Evolutionary conservation across 225 moss, liverwort and hornwort species (phyloP), one percentile per base, ranked within the genome.

Genomic region (Straminergon stramineum): DNA sequence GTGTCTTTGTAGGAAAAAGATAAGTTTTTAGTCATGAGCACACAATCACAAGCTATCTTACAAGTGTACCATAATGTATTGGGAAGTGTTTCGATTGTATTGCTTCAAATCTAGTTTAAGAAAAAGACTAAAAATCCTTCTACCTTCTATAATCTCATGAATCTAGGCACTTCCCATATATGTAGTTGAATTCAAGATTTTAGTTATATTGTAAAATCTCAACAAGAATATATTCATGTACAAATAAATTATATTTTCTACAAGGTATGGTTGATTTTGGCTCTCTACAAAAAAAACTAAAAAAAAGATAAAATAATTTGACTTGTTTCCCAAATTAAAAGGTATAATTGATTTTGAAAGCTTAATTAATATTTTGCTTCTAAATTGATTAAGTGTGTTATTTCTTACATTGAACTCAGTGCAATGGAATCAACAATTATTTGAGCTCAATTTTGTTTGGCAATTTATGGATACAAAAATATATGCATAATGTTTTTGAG

Each of bases 1-100:
- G 3, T 15, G 6, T 5, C 3, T 55, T 9, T 9, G 23, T 0
- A 1, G 0, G 1, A 4, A 55, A 55, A 37, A 37, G 6, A 55
- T 78, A 23, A 77, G 13, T 10, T 53, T 77, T 3, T 4, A 55
- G 15, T 35, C 2, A 1, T 23, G 23, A 77, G 23, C 17, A 17
- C 6, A 10, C 0, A 26, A 0, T 16, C 6, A 43, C 17, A 28
- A 73, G 2, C 48, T n/a, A n/a, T n/a, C n/a, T n/a, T 45, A 45
- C 8, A 6, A 45, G 45, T 45, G 8, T 8, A 45, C 45, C 8
- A 21, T 58, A 18, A 67, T 12, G 12, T 12, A 51, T 52, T 34
- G 2, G 8, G 2, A 14, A 34, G 13, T 35, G 22, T 22, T 53
- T 34, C 9, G 6, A 53, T 2, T 51, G 2, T 19, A 19, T 75